Base-by-base conservation (phyloP, 768 basidiomycete genomes). In the Leucocoprinus leucothites region DNA sequence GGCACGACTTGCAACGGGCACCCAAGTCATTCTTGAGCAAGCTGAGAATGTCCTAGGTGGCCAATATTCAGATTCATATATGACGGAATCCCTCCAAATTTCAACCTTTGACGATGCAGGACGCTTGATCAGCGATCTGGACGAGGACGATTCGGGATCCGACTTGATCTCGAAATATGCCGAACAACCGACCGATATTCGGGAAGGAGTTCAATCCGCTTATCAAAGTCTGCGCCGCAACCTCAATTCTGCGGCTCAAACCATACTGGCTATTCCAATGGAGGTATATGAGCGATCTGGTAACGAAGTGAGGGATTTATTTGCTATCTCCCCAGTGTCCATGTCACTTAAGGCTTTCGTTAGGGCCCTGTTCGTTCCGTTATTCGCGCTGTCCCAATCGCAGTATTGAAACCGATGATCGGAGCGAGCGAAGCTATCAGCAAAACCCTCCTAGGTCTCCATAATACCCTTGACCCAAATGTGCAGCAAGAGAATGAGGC, bases 251-350 rank as follows among this genome's bases (percentile, higher is more conserved):
- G 97, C 97, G 24, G 97, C 96, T 22, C 96, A 99, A 72, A 99
- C 97, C 0, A 98, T 99, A 58, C 80, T 99, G 35, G 96, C 97
- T 0, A 93, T 99, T 1, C 97, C 97, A 1, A 98, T 98, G 96
- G 97, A 98, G 69, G 94, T 98, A 9, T 96, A 98, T 62, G 97
- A 99, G 70, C 79, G 90, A 57, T 90, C 94, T 9, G 92, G 93
- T 7, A 89, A 87, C 54, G 91, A 97, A 81, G 95, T 89, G 61
- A 63, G 81, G 73, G 47, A 35, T 21, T 14, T 18, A n/a, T 47
- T 47, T 21, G 2, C 42, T 24, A 2, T 48, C 25, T 9, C 45
- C 16, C 11, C 5, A 24, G 24, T 43, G 44, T 35, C 38, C 31
- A 40, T 19, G 25, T 58, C 57, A 46, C 54, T 58, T 42, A 47